A percentile compares a stretch with the other conserved stretches of the same genome.
These are phyloP conservation scores for Penicillium malachiteum DNA, from an alignment of 495 filamentous ascomycete genomes.

Conservation along the genomic window DNA sequence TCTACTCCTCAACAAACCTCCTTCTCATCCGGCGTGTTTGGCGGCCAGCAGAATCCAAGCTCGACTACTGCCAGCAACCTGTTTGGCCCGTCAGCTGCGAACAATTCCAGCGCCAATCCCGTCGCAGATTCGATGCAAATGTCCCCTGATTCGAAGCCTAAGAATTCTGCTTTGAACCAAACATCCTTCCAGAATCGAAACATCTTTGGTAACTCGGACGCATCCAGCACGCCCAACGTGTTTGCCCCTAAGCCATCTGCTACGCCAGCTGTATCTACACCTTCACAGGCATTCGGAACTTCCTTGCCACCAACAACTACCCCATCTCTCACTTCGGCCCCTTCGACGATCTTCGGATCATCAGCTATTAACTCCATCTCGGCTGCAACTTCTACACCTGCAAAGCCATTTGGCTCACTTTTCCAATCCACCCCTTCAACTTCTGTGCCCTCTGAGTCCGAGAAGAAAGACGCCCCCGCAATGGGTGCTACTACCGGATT, in stretches of 20 bases:
- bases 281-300: not conserved
- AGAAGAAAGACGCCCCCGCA: not conserved
- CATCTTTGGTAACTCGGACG: constrained; percentile 17
- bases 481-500: not conserved
- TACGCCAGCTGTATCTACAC: not conserved
- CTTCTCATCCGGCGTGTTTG: constrained; percentile 21
- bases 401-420: not conserved
- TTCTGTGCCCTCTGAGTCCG: not conserved
- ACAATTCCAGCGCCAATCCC: constrained; percentile 18
- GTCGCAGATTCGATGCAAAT: constrained; percentile 44
- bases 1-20: constrained; percentile 20
- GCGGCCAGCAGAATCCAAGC: constrained; percentile 12
- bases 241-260: constrained; percentile 12
- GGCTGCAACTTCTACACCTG: not conserved
- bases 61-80: constrained; percentile 13
- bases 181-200: constrained; percentile 14
- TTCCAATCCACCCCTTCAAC: not conserved
- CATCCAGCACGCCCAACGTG: constrained; percentile 7
- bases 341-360: too few relatives aligned
- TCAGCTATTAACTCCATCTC: too few relatives aligned
- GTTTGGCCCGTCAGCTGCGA: constrained; percentile 23
- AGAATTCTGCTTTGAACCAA: constrained; percentile 13
- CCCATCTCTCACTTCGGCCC: not conserved
- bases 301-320: not conserved
- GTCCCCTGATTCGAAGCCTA: constrained; percentile 40